Evolutionary conservation across 306 rosid genomes (phyloP).

Genomic region (Chamaecrista fasciculata): DNA sequence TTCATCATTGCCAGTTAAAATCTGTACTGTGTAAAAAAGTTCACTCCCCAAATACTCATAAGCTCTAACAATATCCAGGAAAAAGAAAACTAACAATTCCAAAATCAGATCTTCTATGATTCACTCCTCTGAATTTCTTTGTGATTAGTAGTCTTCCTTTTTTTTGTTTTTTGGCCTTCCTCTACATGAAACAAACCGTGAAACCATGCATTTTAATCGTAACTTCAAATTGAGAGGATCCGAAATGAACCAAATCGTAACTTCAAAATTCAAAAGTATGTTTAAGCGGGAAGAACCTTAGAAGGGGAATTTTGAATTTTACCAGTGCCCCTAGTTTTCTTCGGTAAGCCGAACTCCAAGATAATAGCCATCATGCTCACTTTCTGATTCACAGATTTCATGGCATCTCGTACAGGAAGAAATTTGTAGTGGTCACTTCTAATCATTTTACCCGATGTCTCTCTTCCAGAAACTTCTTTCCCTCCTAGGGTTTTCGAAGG

Average conservation of each 20-base stretch:
- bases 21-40: background rate
- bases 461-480: no score
- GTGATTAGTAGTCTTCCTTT: no score
- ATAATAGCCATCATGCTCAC: constrained; percentile 48
- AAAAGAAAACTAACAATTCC: background rate
- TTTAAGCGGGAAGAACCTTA: background rate
- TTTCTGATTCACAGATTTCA: constrained; percentile 31
- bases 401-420: constrained; percentile 44
- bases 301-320: constrained; percentile 2
- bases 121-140: no score
- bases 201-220: no score
- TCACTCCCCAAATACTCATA: background rate
- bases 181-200: no score
- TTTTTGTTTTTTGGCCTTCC: no score
- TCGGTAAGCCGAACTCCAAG: constrained; percentile 50
- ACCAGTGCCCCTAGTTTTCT: constrained; percentile 58
- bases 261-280: background rate
- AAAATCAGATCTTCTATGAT: no score
- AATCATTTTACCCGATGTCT: no score
- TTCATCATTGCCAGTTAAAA: constrained; percentile 66
- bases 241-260: background rate
- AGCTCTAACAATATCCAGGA: background rate
- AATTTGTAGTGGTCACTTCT: constrained; percentile 35
- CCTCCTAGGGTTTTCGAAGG: constrained; percentile 43
- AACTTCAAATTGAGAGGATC: no score